Conservation (phyloP, 495 filamentous ascomycete species). For the Lophiotrema nucula region DNA sequence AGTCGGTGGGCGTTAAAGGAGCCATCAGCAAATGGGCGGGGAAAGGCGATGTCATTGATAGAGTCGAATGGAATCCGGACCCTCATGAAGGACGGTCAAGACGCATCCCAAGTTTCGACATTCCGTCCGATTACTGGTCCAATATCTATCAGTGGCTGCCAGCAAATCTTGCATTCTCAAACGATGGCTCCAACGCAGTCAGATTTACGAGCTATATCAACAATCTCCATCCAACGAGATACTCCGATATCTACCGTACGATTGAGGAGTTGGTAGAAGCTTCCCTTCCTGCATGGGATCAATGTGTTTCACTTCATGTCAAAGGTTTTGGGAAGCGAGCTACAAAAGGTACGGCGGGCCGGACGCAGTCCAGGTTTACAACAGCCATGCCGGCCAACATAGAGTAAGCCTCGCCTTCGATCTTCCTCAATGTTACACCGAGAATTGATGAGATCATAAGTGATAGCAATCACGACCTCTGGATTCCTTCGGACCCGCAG, state of each 20-base stretch:
- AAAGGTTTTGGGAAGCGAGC: too few species aligned
- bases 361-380: too few species aligned
- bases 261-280: conserved; percentile 19
- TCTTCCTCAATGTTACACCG: too few species aligned
- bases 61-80: not conserved
- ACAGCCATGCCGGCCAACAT: too few species aligned
- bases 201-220: conserved; percentile 27
- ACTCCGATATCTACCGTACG: conserved; percentile 6
- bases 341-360: too few species aligned
- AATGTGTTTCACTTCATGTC: conserved; percentile 24
- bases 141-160: conserved; percentile 24
- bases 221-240: conserved; percentile 23
- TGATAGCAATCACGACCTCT: conserved; percentile 10
- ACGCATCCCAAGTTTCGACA: not conserved
- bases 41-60: conserved; percentile 7
- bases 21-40: conserved; percentile 23
- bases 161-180: conserved; percentile 14
- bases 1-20: conserved; percentile 7
- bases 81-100: not conserved
- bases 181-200: conserved; percentile 8
- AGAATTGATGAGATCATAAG: too few species aligned
- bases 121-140: conserved; percentile 13
- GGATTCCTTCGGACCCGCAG: conserved; percentile 16
- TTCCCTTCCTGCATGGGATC: conserved; percentile 19
- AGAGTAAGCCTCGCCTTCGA: too few species aligned